phyloP scores from a whole-genome alignment of 2,329 filamentous ascomycete genomes.

The Nothomitra cinnamomea region DNA sequence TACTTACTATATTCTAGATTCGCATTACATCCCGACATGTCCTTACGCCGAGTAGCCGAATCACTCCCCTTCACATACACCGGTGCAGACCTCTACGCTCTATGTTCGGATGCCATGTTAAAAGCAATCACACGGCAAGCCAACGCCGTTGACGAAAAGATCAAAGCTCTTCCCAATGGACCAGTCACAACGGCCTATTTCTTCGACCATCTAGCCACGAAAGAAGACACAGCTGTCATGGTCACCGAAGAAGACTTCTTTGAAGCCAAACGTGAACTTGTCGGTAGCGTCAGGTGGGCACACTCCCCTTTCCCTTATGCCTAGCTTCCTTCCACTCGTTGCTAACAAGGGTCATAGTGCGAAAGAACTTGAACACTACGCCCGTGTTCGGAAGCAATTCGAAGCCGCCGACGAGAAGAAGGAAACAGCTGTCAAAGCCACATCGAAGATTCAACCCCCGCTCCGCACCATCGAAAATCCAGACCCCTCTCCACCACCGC shows the following conservation, averaged over 20 bases:
- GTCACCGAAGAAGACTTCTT: constrained; percentile 82
- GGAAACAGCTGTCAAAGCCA: background rate
- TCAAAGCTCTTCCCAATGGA: constrained; percentile 41
- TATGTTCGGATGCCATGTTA: constrained; percentile 97
- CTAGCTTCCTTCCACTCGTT: background rate
- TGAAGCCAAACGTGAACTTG: constrained; percentile 63
- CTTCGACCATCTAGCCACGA: constrained; percentile 79
- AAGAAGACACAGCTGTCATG: constrained; percentile 70
- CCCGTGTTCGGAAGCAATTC: constrained; percentile 65
- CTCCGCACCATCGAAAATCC: background rate
- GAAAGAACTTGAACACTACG: constrained; percentile 84
- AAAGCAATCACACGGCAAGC: constrained; percentile 93
- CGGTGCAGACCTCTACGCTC: constrained; percentile 88
- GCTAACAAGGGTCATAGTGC: constrained; percentile 33
- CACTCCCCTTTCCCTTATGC: background rate
- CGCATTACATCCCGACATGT: constrained; percentile 62
- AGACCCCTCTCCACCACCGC: background rate
- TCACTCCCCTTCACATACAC: constrained; percentile 89
- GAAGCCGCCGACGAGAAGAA: constrained; percentile 39
- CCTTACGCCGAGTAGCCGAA: constrained; percentile 55
- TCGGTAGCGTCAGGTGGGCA: constrained; percentile 65
- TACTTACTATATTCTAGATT: constrained; percentile 40
- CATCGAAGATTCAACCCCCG: background rate
- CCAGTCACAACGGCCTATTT: constrained; percentile 76
- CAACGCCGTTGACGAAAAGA: constrained; percentile 64